Conservation (phyloP, 371 early-diverging fungal genomes). For the Chytridiales sp. region DNA sequence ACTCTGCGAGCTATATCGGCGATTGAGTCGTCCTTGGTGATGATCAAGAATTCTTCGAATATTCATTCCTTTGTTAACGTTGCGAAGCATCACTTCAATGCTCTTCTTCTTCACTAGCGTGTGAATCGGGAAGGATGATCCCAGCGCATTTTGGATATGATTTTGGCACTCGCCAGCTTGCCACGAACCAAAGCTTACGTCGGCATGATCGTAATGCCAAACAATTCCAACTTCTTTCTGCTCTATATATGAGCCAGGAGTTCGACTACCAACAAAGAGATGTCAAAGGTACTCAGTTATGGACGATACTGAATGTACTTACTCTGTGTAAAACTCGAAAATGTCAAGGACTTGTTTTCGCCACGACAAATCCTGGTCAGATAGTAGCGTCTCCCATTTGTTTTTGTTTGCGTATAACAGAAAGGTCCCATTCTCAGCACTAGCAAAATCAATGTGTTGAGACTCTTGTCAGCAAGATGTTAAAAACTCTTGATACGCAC, state of each 20-base stretch:
- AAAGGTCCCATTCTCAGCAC: conserved; percentile 85
- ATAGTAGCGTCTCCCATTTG: conserved; percentile 44
- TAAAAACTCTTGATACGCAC: conserved; percentile 41
- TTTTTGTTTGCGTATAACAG: conserved; percentile 61
- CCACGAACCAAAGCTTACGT: conserved; percentile 86
- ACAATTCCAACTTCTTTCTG: conserved; percentile 69
- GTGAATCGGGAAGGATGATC: conserved; percentile 41
- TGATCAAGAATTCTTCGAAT: conserved; percentile 58
- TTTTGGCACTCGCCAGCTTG: conserved; percentile 89
- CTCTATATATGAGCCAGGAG: conserved; percentile 92
- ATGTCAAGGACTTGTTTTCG: conserved; percentile 54
- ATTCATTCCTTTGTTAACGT: conserved; percentile 66
- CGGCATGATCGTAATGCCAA: conserved; percentile 91
- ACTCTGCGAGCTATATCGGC: neutral
- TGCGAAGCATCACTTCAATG: conserved; percentile 61
- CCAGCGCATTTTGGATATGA: conserved; percentile 78
- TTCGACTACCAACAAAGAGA: conserved; percentile 53
- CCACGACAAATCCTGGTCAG: conserved; percentile 41
- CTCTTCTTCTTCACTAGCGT: conserved; percentile 40
- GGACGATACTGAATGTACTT: conserved; percentile 8
- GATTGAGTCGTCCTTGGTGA: conserved; percentile 34
- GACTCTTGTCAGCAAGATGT: neutral
- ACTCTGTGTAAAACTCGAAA: conserved; percentile 90
- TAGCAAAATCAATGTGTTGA: conserved; percentile 18
- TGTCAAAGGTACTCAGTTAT: neutral